Base-by-base conservation (phyloP, 768 basidiomycete species). In the Phylloporus arenicola region DNA sequence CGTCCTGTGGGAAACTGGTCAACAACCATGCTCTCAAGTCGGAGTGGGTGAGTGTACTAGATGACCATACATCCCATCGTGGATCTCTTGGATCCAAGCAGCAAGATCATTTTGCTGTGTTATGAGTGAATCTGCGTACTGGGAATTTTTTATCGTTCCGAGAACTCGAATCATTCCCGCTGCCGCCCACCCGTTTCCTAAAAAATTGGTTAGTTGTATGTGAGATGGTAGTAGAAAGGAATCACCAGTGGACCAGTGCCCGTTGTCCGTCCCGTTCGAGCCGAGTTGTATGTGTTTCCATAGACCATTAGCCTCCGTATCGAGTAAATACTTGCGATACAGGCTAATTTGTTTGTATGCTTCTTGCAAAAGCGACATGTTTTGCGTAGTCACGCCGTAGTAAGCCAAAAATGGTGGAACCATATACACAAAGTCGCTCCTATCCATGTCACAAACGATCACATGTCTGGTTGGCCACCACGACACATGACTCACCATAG, bases 181-280 rank as follows among this genome's bases (percentile, higher is more conserved):
- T 0, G 89, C 88, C 0, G 87, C 92, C 92, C 92, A 95, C 3
- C 73, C 92, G 50, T 93, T 92, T 0, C 91, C 91, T 86, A 43
- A 20, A 11, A 10, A 6, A 7, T 16, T 4, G 37, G 20, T 61
- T 9, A 53, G 30, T 4, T 16, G 19, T 2, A 35, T 6, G 11
- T 6, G 5, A 3, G 33, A 29, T 8, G 12, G 43, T n/a, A 16
- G 11, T 13, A 1, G 10, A 46, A n/a, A 13, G 39, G 10, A 1
- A 13, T 44, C 42, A 83, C 86, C 86, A 4, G 90, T 90, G 1
- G 86, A 79, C 89, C 88, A 93, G 59, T 86, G 83, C 0, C 88
- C 88, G 4, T 68, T 57, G 57, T 93, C 90, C 19, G 67, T 75
- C 22, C 68, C 71, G 24, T 58, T 31, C 11, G 52, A 58, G 22